Evolutionary conservation across 2,329 filamentous ascomycete genomes (phyloP).

Genomic region (Laburnicola sp.): DNA sequence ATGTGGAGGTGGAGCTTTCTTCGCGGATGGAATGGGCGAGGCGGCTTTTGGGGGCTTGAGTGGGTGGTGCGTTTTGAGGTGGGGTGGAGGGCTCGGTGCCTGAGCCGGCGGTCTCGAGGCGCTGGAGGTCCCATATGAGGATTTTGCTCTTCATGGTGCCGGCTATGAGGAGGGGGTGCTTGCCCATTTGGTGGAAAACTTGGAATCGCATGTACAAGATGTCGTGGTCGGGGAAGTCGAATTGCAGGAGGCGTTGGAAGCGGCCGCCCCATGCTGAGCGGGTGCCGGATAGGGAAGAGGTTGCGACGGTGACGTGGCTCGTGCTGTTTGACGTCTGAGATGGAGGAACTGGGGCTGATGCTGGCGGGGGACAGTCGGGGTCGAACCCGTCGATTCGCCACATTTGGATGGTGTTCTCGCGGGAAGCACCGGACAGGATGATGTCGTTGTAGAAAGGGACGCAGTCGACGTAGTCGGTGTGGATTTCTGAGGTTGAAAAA

Average conservation of each 20-base stretch:
- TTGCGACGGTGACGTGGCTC: slow-evolving; percentile 35
- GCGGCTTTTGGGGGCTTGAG: slow-evolving; percentile 15
- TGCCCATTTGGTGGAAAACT: slow-evolving; percentile 62
- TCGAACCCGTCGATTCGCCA: slow-evolving; percentile 79
- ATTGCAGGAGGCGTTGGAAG: slow-evolving; percentile 66
- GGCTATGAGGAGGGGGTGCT: slow-evolving; percentile 71
- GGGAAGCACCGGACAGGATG: slow-evolving; percentile 71
- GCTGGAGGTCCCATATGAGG: slow-evolving; percentile 75
- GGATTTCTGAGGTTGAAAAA: slow-evolving; percentile 76
- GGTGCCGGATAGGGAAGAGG: slow-evolving; percentile 51
- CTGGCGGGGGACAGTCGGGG: slow-evolving; percentile 59
- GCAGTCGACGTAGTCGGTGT: slow-evolving; percentile 75
- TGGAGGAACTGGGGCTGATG: slow-evolving; percentile 26
- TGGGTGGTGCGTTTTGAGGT: slow-evolving; percentile 5
- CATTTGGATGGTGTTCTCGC: slow-evolving; percentile 71
- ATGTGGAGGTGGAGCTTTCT: slow-evolving; percentile 4
- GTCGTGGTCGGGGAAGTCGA: slow-evolving; percentile 65
- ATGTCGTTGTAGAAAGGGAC: slow-evolving; percentile 74
- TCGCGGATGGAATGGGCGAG: slow-evolving; percentile 24
- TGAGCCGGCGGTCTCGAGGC: slow-evolving; percentile 55
- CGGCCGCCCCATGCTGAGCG: slow-evolving; percentile 68
- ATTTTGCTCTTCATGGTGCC: slow-evolving; percentile 69
- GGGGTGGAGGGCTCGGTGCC: slow-evolving; percentile 10
- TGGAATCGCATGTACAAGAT: slow-evolving; percentile 77
- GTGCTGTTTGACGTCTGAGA: slow-evolving; percentile 61